These are phyloP conservation scores for Chlorencoelia australis DNA, from an alignment of 2,329 filamentous ascomycete genomes.

Conservation along the genomic window DNA sequence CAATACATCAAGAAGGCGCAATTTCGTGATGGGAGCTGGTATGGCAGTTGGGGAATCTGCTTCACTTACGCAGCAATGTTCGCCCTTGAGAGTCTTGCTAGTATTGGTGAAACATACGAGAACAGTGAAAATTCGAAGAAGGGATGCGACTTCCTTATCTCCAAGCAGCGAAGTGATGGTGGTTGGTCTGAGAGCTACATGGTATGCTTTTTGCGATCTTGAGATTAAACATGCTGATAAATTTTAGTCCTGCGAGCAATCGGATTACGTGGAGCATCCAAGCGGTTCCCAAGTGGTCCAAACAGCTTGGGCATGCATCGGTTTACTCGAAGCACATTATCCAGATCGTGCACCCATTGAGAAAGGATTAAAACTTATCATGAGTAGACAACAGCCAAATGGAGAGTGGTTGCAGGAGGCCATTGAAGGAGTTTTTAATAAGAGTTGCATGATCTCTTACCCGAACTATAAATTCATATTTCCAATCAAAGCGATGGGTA, in stretches of 20 bases:
- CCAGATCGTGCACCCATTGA: constrained; percentile 63
- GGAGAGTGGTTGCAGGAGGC: constrained; percentile 93
- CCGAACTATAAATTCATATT: constrained; percentile 99
- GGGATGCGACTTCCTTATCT: constrained; percentile 78
- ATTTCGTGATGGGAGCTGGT: constrained; percentile 81
- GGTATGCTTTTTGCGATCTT: no score
- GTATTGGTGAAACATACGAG: constrained; percentile 69
- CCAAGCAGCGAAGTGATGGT: constrained; percentile 77
- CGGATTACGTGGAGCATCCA: constrained; percentile 63
- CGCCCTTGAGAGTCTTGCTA: constrained; percentile 75
- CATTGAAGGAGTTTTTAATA: constrained; percentile 98
- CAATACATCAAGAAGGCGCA: constrained; percentile 76
- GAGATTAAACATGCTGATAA: no score
- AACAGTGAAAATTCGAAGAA: constrained; percentile 61
- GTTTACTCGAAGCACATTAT: constrained; percentile 71
- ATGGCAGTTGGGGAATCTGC: constrained; percentile 95
- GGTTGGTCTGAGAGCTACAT: constrained; percentile 96
- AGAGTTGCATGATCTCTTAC: constrained; percentile 98
- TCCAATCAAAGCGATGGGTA: constrained; percentile 83
- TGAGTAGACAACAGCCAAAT: constrained; percentile 74
- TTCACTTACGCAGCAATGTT: constrained; percentile 98
- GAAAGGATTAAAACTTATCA: constrained; percentile 69
- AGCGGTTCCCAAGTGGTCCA: constrained; percentile 81
- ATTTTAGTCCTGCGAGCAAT: constrained; percentile 61
- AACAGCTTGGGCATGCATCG: constrained; percentile 84